Evolutionary conservation across 2,329 filamentous ascomycete genomes (phyloP).

Genomic region (Botryotinia calthae): DNA sequence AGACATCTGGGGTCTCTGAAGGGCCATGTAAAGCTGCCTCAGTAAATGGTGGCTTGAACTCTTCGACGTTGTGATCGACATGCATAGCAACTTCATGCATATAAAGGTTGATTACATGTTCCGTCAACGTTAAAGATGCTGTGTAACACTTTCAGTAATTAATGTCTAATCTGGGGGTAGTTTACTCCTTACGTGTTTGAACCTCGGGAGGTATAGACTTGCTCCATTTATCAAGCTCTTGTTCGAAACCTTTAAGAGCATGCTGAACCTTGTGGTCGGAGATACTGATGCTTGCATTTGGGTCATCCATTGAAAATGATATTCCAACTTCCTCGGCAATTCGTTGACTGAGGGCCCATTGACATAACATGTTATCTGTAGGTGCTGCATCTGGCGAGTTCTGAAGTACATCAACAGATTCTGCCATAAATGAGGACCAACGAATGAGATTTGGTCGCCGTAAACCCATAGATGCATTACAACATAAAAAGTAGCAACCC

Average conservation of each 20-base stretch:
- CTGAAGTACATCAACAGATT: slow-evolving; percentile 46
- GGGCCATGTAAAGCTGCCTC: slow-evolving; percentile 33
- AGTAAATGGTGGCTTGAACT: slow-evolving; percentile 44
- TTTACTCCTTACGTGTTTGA: slow-evolving; percentile 34
- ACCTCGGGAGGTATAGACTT: slow-evolving; percentile 42
- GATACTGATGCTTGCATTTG: slow-evolving; percentile 46
- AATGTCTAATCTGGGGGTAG: not conserved
- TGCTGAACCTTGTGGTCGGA: slow-evolving; percentile 55
- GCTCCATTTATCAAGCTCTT: slow-evolving; percentile 50
- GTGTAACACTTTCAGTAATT: slow-evolving; percentile 24
- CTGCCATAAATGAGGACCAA: slow-evolving; percentile 45
- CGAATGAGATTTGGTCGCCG: slow-evolving; percentile 47
- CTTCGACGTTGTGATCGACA: slow-evolving; percentile 53
- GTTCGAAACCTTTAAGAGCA: slow-evolving; percentile 53
- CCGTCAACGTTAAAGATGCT: slow-evolving; percentile 50
- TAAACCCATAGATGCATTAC: slow-evolving; percentile 45
- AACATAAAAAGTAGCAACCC: slow-evolving; percentile 40
- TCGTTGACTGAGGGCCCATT: slow-evolving; percentile 45
- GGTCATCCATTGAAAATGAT: slow-evolving; percentile 52
- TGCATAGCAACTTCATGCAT: slow-evolving; percentile 60
- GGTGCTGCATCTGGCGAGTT: slow-evolving; percentile 42
- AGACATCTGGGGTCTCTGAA: slow-evolving; percentile 25
- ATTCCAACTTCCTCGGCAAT: slow-evolving; percentile 56
- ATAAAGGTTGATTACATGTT: slow-evolving; percentile 53
- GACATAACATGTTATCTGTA: slow-evolving; percentile 43